A percentile compares a stretch with the other conserved stretches of the same genome.
Conservation (phyloP, 129 eudicot species). For the Artemisia tridentata region DNA sequence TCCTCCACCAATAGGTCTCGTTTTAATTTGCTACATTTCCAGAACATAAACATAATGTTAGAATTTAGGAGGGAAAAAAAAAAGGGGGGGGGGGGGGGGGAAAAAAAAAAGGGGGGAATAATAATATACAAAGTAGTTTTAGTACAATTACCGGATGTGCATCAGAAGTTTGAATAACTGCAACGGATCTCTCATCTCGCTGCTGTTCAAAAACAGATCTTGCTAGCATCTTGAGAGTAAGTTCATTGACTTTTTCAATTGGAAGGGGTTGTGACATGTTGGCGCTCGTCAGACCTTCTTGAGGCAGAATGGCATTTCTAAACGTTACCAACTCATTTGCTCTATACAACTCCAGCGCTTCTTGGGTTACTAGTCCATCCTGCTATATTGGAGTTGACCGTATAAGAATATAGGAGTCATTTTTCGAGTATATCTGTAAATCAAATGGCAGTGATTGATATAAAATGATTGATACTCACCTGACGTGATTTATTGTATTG, state of each 20-base stretch:
- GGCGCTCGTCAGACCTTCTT: background rate
- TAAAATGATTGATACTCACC: background rate
- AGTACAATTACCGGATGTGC: background rate
- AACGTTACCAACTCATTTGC: constrained; percentile 2
- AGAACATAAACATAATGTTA: background rate
- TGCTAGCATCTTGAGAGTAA: background rate
- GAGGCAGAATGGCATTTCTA: background rate
- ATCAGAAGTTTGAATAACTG: background rate
- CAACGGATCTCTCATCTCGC: background rate
- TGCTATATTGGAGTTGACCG: background rate
- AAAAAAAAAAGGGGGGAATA: no score
- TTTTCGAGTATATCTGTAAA: background rate
- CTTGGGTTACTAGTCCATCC: background rate
- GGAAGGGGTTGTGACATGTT: constrained; percentile 1
- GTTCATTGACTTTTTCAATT: background rate
- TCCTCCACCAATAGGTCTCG: background rate
- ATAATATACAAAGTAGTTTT: background rate
- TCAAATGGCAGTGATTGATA: no score
- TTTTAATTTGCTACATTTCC: constrained; percentile 2
- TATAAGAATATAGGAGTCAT: background rate
- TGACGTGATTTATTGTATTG: background rate
- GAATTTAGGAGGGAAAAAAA: background rate
- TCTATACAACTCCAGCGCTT: constrained; percentile 1
- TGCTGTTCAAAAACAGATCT: background rate
- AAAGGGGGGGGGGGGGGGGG: no score